Evolutionary conservation across 2,329 filamentous ascomycete species (phyloP).

Genomic region (Paraphoma chrysanthemicola): DNA sequence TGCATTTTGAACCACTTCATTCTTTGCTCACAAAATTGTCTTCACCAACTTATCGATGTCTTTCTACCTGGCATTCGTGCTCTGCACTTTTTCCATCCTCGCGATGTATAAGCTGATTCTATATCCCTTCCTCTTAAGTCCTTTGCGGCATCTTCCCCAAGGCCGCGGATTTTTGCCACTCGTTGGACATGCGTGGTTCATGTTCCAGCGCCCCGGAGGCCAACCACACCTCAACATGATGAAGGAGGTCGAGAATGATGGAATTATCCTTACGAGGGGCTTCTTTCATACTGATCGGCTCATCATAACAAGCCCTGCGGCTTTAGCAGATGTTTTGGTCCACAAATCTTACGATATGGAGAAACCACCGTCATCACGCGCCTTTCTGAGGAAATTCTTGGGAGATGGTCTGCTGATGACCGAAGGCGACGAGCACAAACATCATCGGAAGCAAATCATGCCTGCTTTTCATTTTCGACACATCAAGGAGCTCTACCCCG

Average conservation of each 20-base stretch:
- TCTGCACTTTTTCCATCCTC: constrained; percentile 23
- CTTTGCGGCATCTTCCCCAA: constrained; percentile 49
- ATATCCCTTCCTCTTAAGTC: constrained; percentile 50
- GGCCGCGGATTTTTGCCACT: constrained; percentile 37
- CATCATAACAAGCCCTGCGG: constrained; percentile 48
- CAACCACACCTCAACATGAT: constrained; percentile 42
- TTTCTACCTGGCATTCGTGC: constrained; percentile 16
- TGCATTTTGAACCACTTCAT: constrained; percentile 20
- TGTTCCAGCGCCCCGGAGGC: constrained; percentile 46
- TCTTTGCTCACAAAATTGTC: constrained; percentile 5
- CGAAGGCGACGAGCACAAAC: constrained; percentile 59
- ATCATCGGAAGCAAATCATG: constrained; percentile 74
- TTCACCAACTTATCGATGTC: constrained; percentile 15
- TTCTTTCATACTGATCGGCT: constrained; percentile 49
- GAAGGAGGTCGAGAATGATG: constrained; percentile 49
- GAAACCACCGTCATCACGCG: constrained; percentile 54
- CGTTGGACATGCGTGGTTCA: constrained; percentile 46
- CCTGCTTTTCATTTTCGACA: constrained; percentile 88
- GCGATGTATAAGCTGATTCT: constrained; percentile 30
- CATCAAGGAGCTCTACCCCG: constrained; percentile 81
- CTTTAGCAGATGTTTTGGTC: constrained; percentile 60
- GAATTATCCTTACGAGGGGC: constrained; percentile 48
- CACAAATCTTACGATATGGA: constrained; percentile 62
- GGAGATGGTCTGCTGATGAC: constrained; percentile 60
- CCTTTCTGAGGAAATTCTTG: constrained; percentile 57